These are phyloP conservation scores for Lipomyces kockii DNA, from an alignment of 805 yeast genomes.

Conservation along the genomic window DNA sequence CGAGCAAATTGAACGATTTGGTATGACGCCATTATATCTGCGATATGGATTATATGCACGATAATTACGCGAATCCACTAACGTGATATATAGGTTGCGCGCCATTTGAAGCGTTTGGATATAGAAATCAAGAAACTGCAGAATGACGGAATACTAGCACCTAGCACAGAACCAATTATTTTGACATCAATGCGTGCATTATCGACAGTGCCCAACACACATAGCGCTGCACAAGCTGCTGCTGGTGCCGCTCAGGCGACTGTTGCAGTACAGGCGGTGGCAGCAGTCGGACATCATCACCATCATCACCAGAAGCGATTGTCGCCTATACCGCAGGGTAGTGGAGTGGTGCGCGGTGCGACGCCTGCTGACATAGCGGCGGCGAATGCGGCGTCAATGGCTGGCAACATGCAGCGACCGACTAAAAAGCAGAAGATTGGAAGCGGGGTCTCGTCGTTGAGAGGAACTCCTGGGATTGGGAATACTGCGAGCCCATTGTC, in stretches of 20 bases:
- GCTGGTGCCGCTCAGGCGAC: slow-evolving; percentile 38
- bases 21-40: slow-evolving; percentile 2
- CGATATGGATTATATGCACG: slow-evolving; percentile 3
- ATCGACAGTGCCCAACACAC: slow-evolving; percentile 6
- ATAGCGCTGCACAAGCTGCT: slow-evolving; percentile 34
- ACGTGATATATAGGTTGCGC: slow-evolving; percentile 52
- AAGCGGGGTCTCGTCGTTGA: slow-evolving; percentile 3
- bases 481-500: neutral
- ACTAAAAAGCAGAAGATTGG: slow-evolving; percentile 18
- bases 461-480: slow-evolving; percentile 6
- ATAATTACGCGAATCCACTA: neutral
- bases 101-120: slow-evolving; percentile 74
- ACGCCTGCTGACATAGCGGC: slow-evolving; percentile 1
- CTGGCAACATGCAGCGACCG: slow-evolving; percentile 9
- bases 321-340: neutral
- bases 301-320: neutral
- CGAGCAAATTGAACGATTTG: slow-evolving; percentile 74
- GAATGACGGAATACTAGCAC: slow-evolving; percentile 76
- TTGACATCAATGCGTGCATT: slow-evolving; percentile 17
- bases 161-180: slow-evolving; percentile 24
- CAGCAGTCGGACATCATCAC: neutral
- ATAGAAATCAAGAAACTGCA: slow-evolving; percentile 76
- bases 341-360: slow-evolving; percentile 1
- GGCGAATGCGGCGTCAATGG: slow-evolving; percentile 12
- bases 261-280: slow-evolving; percentile 22